Evolutionary conservation across 2,329 filamentous ascomycete genomes (phyloP), one percentile per base, ranked within the genome.

Genomic region (Penicillium sp.): DNA sequence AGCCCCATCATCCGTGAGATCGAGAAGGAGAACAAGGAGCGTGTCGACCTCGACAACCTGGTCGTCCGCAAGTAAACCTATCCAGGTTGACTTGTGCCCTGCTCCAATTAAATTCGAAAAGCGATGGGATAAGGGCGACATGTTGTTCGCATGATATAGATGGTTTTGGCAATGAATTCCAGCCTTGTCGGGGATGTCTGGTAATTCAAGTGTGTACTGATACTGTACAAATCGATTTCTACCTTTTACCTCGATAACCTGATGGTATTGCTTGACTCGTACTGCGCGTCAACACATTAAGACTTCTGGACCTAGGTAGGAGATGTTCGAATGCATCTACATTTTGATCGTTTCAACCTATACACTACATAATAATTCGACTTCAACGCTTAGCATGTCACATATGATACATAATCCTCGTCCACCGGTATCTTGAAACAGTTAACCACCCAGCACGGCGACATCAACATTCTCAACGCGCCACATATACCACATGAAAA

Each of bases 401-500:
- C 18, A 4, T 14, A 27, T 20, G 22, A n/a, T 26, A 11, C 10
- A 38, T 7, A 13, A n/a, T 4, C 24, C n/a, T 18, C 7, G 14
- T n/a, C 18, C 18, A 20, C 18, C 3, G 18, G 18, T 11, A 9
- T 14, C 22, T 23, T 41, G 6, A 28, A 16, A 9, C 5, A 28
- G 29, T 56, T 38, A 62, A 26, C 51, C 46, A 45, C 56, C 59
- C 54, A 81, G 61, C 35, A 77, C 76, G 22, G 71, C 70, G 18
- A 90, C 71, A 67, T 94, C 86, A 3, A 89, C 88, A 63, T 89
- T 82, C 64, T 85, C 86, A 9, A 91, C 82, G 49, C 85, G 77
- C 90, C 91, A 96, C 87, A 95, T 95, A 66, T 95, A 95, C 90
- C 90, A 96, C 90, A 96, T 96, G 62, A 95, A 95, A 35, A 96